phyloP scores from a whole-genome alignment of 208 protist species.

The Trichomonas gallinae region DNA sequence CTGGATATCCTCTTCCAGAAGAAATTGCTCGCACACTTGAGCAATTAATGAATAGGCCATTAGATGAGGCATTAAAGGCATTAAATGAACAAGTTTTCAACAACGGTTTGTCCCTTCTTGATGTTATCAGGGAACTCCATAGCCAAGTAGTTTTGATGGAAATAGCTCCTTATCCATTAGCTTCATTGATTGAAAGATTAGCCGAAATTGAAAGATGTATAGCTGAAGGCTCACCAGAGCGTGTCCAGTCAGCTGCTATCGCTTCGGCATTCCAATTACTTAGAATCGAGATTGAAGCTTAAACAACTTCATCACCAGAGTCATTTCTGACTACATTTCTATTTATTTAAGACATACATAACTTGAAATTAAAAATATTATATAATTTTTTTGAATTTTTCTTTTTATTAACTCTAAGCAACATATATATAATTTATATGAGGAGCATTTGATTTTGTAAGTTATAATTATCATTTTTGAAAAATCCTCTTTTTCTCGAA shows the following conservation, averaged over 20 bases:
- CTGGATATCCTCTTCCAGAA: background rate
- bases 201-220: background rate
- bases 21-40: background rate
- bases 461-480: too few relatives aligned
- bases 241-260: background rate
- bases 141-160: background rate
- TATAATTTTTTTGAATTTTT: too few relatives aligned
- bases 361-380: too few relatives aligned
- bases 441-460: too few relatives aligned
- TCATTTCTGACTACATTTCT: too few relatives aligned
- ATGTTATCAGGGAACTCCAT: background rate
- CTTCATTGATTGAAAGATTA: background rate
- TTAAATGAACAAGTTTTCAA: background rate
- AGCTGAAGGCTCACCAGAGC: background rate
- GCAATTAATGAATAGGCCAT: background rate
- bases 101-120: background rate
- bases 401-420: too few relatives aligned
- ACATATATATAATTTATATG: too few relatives aligned
- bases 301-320: too few relatives aligned
- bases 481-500: too few relatives aligned
- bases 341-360: too few relatives aligned
- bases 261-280: background rate
- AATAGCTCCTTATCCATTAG: background rate
- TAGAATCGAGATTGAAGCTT: background rate
- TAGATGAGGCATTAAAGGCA: background rate